These are phyloP conservation scores for Pseudognaphalium luteoalbum DNA, from an alignment of 129 eudicot species.

Conservation along the genomic window DNA sequence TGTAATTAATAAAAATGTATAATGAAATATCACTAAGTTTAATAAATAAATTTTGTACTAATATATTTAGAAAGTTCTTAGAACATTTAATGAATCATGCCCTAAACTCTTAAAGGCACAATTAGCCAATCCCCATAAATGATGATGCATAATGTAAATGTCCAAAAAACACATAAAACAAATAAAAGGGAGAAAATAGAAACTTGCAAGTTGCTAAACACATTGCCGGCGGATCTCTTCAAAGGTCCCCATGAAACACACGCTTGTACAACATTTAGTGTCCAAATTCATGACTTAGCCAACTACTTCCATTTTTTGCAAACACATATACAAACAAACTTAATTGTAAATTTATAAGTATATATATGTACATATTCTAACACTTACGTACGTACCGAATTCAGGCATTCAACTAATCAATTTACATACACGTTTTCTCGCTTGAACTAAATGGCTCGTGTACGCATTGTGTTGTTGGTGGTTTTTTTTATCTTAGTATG, in stretches of 20 bases:
- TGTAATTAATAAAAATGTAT: too few relatives aligned
- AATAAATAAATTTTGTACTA: too few relatives aligned
- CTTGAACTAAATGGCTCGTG: conserved; percentile 28
- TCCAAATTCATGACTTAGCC: conserved; percentile 25
- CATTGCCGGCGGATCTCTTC: conserved; percentile 29
- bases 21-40: too few relatives aligned
- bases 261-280: conserved; percentile 18
- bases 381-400: not conserved
- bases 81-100: too few relatives aligned
- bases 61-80: too few relatives aligned
- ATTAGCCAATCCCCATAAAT: too few relatives aligned
- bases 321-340: conserved; percentile 18
- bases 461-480: not conserved
- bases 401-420: not conserved
- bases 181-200: not conserved
- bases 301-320: conserved; percentile 8
- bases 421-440: not conserved
- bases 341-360: too few relatives aligned
- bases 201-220: not conserved
- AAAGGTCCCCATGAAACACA: not conserved
- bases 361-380: not conserved
- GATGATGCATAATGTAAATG: too few relatives aligned
- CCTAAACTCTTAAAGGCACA: too few relatives aligned
- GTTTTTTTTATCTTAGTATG: conserved; percentile 28
- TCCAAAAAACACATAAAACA: not conserved